phyloP scores from a whole-genome alignment of 495 filamentous ascomycete genomes.

The Lentithecium fluviatile region DNA sequence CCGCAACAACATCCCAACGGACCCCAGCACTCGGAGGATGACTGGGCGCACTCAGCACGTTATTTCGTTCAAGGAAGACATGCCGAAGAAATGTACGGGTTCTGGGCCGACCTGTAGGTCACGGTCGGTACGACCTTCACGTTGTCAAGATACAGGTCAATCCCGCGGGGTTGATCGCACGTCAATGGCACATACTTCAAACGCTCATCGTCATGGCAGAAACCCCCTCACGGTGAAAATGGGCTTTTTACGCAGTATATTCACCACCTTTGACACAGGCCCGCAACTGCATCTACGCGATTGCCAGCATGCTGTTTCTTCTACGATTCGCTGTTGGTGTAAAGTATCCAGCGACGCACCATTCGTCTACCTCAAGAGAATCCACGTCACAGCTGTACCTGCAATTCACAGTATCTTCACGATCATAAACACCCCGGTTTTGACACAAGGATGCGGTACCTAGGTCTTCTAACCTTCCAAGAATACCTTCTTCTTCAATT shows the following conservation, averaged over 20 bases:
- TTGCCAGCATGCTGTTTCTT: neutral
- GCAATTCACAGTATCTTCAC: neutral
- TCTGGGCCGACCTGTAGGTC: slow-evolving; percentile 10
- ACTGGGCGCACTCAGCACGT: slow-evolving; percentile 14
- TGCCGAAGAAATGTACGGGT: slow-evolving; percentile 11
- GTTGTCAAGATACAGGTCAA: neutral
- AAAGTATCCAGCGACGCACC: neutral
- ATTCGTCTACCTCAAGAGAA: neutral
- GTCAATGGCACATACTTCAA: neutral
- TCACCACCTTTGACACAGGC: no score
- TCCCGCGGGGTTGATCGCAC: neutral
- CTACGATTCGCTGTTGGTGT: neutral
- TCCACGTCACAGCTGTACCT: no score
- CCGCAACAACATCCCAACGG: neutral
- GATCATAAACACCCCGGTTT: neutral
- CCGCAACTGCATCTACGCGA: no score
- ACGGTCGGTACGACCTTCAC: neutral
- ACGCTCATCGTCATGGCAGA: neutral
- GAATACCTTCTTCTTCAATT: no score
- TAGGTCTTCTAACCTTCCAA: no score
- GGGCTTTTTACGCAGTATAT: no score
- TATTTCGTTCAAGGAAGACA: slow-evolving; percentile 12
- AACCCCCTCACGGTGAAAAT: neutral
- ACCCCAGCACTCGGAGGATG: slow-evolving; percentile 2
- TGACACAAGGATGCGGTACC: no score